A percentile compares a stretch with the other conserved stretches of the same genome.
phyloP scores from a whole-genome alignment of 1,284 basidiomycete genomes.

The Malassezia yamatoensis region DNA sequence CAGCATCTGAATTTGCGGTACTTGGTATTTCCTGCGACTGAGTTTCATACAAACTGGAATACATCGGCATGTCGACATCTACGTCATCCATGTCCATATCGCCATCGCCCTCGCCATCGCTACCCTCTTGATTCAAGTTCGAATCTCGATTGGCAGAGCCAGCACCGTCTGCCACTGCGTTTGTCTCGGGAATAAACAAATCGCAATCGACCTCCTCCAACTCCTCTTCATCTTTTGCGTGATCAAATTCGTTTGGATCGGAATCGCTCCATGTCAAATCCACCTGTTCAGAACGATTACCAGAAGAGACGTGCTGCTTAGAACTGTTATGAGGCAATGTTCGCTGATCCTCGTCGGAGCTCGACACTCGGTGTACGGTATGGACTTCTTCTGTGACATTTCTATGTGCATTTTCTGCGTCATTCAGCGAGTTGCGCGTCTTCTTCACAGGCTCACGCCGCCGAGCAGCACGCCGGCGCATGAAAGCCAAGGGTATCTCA shows the following conservation, averaged over 20 bases:
- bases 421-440: too few relatives aligned
- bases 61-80: slow-evolving; percentile 23
- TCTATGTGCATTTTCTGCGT: too few relatives aligned
- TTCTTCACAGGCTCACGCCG: neutral
- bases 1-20: slow-evolving; percentile 22
- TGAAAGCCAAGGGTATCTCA: neutral
- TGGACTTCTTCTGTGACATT: slow-evolving; percentile 19
- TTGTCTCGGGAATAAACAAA: too few relatives aligned
- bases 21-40: slow-evolving; percentile 3
- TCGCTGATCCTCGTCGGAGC: slow-evolving; percentile 1
- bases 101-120: slow-evolving; percentile 20
- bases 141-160: neutral
- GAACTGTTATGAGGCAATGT: too few relatives aligned
- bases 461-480: neutral
- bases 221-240: too few relatives aligned
- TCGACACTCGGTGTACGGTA: slow-evolving; percentile 20
- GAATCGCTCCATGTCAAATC: too few relatives aligned
- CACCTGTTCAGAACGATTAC: too few relatives aligned
- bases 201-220: too few relatives aligned
- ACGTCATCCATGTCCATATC: slow-evolving; percentile 33
- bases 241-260: too few relatives aligned
- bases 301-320: too few relatives aligned
- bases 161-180: neutral
- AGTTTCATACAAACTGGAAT: slow-evolving; percentile 23
- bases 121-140: too few relatives aligned